phyloP scores from a whole-genome alignment of 257 asterid species.

The Plectranthus barbatus region DNA sequence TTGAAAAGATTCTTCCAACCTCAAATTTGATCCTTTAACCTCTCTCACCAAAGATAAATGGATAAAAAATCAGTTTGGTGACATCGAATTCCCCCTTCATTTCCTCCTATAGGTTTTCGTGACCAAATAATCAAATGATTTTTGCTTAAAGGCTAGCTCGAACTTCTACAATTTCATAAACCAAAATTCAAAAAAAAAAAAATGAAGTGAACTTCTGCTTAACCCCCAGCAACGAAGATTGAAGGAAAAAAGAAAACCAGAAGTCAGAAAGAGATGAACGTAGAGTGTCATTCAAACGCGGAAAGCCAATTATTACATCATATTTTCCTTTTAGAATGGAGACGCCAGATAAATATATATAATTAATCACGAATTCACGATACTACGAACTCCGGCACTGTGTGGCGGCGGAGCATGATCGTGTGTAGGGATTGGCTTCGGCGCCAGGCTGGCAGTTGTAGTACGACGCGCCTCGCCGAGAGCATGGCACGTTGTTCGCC shows the following conservation, averaged over 20 bases:
- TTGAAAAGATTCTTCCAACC: not conserved
- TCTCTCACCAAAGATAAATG: not conserved
- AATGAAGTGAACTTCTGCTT: not conserved
- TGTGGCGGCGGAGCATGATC: slow-evolving; percentile 65
- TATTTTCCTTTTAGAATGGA: not conserved
- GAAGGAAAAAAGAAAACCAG: not conserved
- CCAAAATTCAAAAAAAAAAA: no score
- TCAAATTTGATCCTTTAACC: not conserved
- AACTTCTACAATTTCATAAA: not conserved
- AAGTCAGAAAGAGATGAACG: not conserved
- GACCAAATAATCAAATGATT: not conserved
- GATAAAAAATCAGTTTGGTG: not conserved
- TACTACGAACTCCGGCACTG: slow-evolving; percentile 69
- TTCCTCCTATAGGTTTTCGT: not conserved
- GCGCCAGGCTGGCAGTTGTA: slow-evolving; percentile 83
- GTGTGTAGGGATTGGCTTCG: slow-evolving; percentile 70
- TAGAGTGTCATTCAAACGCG: slow-evolving; percentile 4
- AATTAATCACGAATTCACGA: not conserved
- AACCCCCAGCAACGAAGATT: not conserved
- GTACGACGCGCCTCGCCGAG: slow-evolving; percentile 76
- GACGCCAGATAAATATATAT: not conserved
- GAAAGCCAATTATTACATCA: slow-evolving; percentile 22
- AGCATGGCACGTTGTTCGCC: slow-evolving; percentile 68
- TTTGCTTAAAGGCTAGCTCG: not conserved
- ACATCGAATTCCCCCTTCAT: not conserved